Evolutionary conservation across 257 asterid species (phyloP), one percentile per base, ranked within the genome.

Genomic region (Leonotis leonurus): DNA sequence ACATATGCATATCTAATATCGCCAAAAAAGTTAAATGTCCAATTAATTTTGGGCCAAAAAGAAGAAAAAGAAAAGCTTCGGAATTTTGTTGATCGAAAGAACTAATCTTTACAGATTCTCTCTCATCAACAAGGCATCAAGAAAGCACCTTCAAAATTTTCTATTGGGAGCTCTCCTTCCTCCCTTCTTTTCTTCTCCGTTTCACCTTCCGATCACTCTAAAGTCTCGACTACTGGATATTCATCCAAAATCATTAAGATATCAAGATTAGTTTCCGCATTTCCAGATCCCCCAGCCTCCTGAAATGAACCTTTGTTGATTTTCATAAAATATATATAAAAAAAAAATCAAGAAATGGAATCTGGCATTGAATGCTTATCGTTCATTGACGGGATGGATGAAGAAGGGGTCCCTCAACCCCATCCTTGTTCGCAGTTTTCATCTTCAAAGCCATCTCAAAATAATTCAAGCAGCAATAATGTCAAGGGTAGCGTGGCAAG

Each of bases 281-380:
- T 39, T 12, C 7, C 62, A 33, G 35, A 27, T 29, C 39, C 65
- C 54, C 67, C 30, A 59, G 56, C 67, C 61, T 64, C 65, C 43
- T 25, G 54, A 55, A 70, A 70, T 70, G 75, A 26, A 2, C 62
- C 25, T 5, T n/a, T 12, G 46, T 72, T 68, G 72, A 72, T 59
- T 49, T 22, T 20, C 62, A 63, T 62, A 41, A 30, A 55, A 14
- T 6, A 33, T 33, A 0, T 33, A 1, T 8, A 0, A 33, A 27
- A 3, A 40, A 7, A 13, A 20, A 20, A 20, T 50, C 60, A 9
- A 37, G 68, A 46, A 50, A 82, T 82, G 88, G 88, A 82, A 52
- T 74, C 81, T n/a, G 77, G 74, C 76, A 79, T 73, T 68, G 88
- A 82, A 69, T 82, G 85, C 82, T 8, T 66, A 48, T 76, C 88